phyloP scores from a whole-genome alignment of 2,329 filamentous ascomycete genomes.

The Daldinia sp. region DNA sequence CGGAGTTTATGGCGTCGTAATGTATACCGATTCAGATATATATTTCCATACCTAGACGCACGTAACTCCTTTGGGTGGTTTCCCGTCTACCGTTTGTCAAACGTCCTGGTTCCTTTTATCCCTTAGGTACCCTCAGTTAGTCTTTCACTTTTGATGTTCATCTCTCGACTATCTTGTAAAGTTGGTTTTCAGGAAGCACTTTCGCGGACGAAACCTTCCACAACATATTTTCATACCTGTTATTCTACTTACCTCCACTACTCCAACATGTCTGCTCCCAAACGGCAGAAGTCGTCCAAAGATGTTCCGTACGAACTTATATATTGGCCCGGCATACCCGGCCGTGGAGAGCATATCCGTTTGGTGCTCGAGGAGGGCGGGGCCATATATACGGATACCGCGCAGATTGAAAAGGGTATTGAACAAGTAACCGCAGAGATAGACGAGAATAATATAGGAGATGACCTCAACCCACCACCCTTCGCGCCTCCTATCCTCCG shows the following conservation, averaged over 20 bases:
- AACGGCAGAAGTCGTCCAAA: constrained; percentile 54
- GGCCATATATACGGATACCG: constrained; percentile 70
- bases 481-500: constrained; percentile 73
- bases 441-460: constrained; percentile 54
- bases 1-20: constrained; percentile 6
- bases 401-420: constrained; percentile 58
- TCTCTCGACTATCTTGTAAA: constrained; percentile 4
- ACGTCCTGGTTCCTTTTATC: too few relatives aligned
- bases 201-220: background rate
- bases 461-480: constrained; percentile 67
- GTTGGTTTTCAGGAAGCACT: background rate
- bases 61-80: background rate
- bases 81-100: too few relatives aligned
- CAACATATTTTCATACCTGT: background rate
- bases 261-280: constrained; percentile 41
- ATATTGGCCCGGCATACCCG: constrained; percentile 77
- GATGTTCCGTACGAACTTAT: constrained; percentile 67
- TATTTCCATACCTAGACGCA: background rate
- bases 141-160: constrained; percentile 5
- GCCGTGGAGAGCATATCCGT: constrained; percentile 77
- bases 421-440: constrained; percentile 59
- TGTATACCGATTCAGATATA: background rate
- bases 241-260: background rate
- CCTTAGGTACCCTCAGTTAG: too few relatives aligned
- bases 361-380: constrained; percentile 75